A percentile compares a stretch with the other conserved stretches of the same genome.
Evolutionary conservation across 2,329 filamentous ascomycete species (phyloP).

Genomic region (Aspergillus bombycis): DNA sequence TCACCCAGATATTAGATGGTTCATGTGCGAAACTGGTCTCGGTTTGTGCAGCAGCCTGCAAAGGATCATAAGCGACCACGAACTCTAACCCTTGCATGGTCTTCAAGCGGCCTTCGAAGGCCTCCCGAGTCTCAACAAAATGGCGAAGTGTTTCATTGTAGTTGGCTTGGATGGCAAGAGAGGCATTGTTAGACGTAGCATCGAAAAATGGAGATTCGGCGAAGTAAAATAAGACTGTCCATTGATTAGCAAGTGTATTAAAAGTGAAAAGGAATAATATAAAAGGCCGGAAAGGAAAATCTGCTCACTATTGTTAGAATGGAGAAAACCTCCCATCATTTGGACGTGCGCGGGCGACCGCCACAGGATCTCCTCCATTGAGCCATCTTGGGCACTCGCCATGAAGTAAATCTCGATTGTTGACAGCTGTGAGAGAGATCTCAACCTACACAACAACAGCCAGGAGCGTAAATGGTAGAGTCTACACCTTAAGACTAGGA

Average conservation of each 20-base stretch:
- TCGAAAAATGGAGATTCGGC: slow-evolving; percentile 67
- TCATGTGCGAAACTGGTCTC: slow-evolving; percentile 47
- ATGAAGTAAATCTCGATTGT: slow-evolving; percentile 22
- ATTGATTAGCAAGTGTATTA: background rate
- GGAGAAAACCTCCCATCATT: slow-evolving; percentile 50
- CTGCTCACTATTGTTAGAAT: slow-evolving; percentile 48
- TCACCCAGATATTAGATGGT: slow-evolving; percentile 60
- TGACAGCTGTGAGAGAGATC: background rate
- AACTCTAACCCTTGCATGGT: slow-evolving; percentile 63
- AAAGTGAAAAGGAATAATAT: background rate
- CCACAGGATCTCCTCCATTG: slow-evolving; percentile 50
- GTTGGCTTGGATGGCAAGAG: slow-evolving; percentile 56
- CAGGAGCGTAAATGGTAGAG: background rate
- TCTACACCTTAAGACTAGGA: background rate
- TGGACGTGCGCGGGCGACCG: slow-evolving; percentile 49
- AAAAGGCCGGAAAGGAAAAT: background rate
- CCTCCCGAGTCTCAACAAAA: slow-evolving; percentile 57
- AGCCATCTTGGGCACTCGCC: slow-evolving; percentile 38
- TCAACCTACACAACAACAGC: background rate
- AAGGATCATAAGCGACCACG: slow-evolving; percentile 61
- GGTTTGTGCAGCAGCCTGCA: slow-evolving; percentile 49
- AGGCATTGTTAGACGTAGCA: slow-evolving; percentile 61
- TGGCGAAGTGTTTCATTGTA: slow-evolving; percentile 53
- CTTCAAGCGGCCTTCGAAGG: slow-evolving; percentile 58
- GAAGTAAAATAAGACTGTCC: slow-evolving; percentile 63